phyloP scores from a whole-genome alignment of 2,329 filamentous ascomycete species.

The Penicillium sp. region DNA sequence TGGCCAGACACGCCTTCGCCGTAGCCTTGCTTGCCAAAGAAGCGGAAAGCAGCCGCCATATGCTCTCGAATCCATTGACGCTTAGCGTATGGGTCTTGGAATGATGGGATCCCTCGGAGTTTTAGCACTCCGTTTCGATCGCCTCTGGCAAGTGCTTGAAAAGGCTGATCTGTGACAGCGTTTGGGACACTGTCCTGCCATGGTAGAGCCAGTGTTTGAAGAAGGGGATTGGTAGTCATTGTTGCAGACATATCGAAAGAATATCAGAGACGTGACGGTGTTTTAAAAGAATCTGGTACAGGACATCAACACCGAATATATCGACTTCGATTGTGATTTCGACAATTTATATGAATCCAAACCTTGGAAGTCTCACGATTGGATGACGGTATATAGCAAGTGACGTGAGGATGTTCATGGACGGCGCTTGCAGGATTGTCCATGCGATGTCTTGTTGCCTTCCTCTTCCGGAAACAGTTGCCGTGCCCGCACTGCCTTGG shows the following conservation, averaged over 20 bases:
- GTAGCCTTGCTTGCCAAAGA: conserved; percentile 23
- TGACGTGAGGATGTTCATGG: not conserved
- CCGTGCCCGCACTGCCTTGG: too few species aligned
- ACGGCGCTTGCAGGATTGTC: not conserved
- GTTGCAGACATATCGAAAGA: not conserved
- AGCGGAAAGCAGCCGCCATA: conserved; percentile 23
- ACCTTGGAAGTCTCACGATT: too few species aligned
- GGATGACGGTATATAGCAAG: too few species aligned
- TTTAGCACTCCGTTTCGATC: not conserved
- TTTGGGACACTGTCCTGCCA: not conserved
- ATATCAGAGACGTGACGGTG: too few species aligned
- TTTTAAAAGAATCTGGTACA: too few species aligned
- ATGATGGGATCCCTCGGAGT: not conserved
- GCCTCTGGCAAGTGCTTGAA: not conserved
- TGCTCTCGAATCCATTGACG: conserved; percentile 15
- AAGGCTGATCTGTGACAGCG: not conserved
- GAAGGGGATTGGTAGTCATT: not conserved
- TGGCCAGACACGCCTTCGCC: conserved; percentile 21
- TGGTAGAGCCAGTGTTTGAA: not conserved
- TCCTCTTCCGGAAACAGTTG: not conserved
- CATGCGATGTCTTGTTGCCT: not conserved
- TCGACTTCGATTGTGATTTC: not conserved
- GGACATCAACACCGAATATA: not conserved
- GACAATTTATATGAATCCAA: not conserved
- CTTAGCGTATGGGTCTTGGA: not conserved